Evolutionary conservation across 2,329 filamentous ascomycete species (phyloP).

Genomic region (Stylonectria norvegica): DNA sequence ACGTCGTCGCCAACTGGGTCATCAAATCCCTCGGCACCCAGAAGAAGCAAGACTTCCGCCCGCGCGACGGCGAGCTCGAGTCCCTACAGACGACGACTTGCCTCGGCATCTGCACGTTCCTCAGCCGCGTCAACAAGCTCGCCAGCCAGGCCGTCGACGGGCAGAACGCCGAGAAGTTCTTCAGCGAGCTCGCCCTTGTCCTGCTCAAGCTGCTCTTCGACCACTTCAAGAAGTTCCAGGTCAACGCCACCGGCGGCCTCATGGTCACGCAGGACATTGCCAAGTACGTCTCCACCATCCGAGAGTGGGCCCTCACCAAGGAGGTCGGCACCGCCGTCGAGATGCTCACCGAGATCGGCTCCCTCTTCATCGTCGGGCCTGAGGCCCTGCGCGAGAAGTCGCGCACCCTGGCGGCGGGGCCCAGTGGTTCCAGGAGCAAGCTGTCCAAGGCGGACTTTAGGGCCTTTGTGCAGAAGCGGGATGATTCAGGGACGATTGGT

Average conservation of each 20-base stretch:
- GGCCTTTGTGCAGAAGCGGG: conserved; percentile 78
- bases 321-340: conserved; percentile 71
- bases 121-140: conserved; percentile 62
- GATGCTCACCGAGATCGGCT: conserved; percentile 87
- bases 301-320: conserved; percentile 73
- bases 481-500: conserved; percentile 76
- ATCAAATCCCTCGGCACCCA: conserved; percentile 69
- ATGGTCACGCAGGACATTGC: conserved; percentile 97
- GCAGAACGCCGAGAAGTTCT: conserved; percentile 77
- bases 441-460: conserved; percentile 69
- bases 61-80: conserved; percentile 76
- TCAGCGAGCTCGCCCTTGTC: conserved; percentile 77
- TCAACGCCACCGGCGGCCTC: conserved; percentile 88
- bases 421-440: conserved; percentile 47
- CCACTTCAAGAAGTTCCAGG: conserved; percentile 90
- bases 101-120: conserved; percentile 74
- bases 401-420: conserved; percentile 51
- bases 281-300: conserved; percentile 82
- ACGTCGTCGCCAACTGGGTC: conserved; percentile 73
- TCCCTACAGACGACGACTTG: conserved; percentile 85
- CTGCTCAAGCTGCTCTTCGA: conserved; percentile 78
- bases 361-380: conserved; percentile 87
- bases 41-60: conserved; percentile 85
- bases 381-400: conserved; percentile 72
- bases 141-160: conserved; percentile 72